phyloP scores from a whole-genome alignment of 176 grass and related monocot genomes.

The Oryza rufipogon region DNA sequence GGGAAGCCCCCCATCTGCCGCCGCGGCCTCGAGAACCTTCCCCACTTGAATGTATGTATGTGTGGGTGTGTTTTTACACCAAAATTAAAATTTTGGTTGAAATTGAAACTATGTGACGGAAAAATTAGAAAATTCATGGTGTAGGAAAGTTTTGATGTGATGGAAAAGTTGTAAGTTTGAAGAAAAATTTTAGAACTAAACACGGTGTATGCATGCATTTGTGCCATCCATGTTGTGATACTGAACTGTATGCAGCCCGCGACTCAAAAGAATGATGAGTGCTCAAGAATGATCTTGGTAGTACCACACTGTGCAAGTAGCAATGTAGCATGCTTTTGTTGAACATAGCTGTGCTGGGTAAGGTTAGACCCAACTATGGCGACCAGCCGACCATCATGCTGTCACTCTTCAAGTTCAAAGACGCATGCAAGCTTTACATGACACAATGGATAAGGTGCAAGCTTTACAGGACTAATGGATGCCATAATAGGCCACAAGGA shows the following conservation, averaged over 20 bases:
- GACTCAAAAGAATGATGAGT: background rate
- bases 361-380: background rate
- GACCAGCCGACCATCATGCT: background rate
- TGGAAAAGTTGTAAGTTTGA: too few relatives aligned
- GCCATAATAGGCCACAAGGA: background rate
- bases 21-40: background rate
- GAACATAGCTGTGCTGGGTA: background rate
- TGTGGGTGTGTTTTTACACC: too few relatives aligned
- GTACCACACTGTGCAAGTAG: background rate
- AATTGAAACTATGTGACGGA: too few relatives aligned
- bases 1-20: background rate
- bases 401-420: background rate
- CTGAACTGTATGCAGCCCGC: too few relatives aligned
- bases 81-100: too few relatives aligned
- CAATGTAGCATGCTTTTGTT: background rate
- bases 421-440: background rate
- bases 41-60: background rate
- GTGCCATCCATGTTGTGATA: background rate
- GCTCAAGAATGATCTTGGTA: background rate
- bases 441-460: background rate
- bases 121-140: too few relatives aligned
- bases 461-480: too few relatives aligned
- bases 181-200: too few relatives aligned
- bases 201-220: too few relatives aligned
- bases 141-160: too few relatives aligned